Percentiles rank a stretch among this genome's conserved stretches.
Conservation (phyloP, 306 rosid genomes). For the Prunus mume region DNA sequence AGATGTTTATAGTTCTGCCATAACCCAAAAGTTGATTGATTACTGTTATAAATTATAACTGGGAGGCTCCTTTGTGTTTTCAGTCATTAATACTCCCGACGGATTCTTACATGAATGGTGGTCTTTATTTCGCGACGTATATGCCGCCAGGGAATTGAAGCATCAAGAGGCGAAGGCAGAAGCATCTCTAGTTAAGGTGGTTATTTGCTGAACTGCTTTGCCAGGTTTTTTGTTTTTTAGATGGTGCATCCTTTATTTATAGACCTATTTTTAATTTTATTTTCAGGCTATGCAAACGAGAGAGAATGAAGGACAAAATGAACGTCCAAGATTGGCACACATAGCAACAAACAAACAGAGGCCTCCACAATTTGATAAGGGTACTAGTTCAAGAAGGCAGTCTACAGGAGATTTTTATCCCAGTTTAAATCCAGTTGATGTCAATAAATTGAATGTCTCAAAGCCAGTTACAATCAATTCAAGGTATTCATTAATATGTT, state of each 20-base stretch:
- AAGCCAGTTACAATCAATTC: constrained; percentile 21
- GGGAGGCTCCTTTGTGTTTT: neutral
- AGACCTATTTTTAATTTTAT: neutral
- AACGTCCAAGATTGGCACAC: constrained; percentile 23
- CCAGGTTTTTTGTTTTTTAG: neutral
- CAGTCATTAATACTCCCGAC: constrained; percentile 33
- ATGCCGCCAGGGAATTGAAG: neutral
- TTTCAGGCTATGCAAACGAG: constrained; percentile 34
- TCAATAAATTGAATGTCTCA: constrained; percentile 11
- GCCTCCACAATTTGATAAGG: constrained; percentile 23
- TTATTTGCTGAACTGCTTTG: neutral
- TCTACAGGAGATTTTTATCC: constrained; percentile 8
- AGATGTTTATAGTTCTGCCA: neutral
- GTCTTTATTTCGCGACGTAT: constrained; percentile 39
- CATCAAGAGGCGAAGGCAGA: constrained; percentile 18
- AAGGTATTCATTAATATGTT: constrained; percentile 23
- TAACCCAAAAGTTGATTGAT: constrained; percentile 11
- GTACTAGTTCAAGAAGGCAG: constrained; percentile 23
- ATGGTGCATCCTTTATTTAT: neutral
- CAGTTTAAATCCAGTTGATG: constrained; percentile 10
- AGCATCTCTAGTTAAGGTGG: constrained; percentile 27
- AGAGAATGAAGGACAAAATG: constrained; percentile 14
- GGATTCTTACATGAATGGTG: constrained; percentile 67
- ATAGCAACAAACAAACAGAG: constrained; percentile 20
- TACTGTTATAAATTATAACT: neutral